These are phyloP conservation scores for Chrysopogon serrulatus DNA, from an alignment of 176 grass and related monocot species.

Conservation along the genomic window DNA sequence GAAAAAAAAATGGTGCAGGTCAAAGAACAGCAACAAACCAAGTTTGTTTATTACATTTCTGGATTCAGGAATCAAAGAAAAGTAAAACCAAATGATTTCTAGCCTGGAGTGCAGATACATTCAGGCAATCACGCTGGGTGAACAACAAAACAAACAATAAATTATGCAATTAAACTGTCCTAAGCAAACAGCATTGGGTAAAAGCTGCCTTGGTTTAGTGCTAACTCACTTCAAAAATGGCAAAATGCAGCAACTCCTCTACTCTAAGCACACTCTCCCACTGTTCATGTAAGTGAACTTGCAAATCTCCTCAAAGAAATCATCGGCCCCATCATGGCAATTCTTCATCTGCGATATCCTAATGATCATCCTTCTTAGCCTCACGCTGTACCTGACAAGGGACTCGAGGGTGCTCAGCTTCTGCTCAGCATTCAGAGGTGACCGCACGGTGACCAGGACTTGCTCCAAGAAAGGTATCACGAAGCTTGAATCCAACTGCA, in stretches of 20 bases:
- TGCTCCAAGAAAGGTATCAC: conserved; percentile 74
- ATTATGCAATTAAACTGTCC: background rate
- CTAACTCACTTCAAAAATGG: conserved; percentile 6
- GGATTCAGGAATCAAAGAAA: background rate
- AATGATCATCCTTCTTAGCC: conserved; percentile 66
- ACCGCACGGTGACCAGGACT: conserved; percentile 75
- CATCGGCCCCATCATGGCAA: conserved; percentile 71
- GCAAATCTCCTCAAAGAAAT: conserved; percentile 92
- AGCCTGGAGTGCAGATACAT: background rate
- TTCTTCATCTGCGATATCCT: conserved; percentile 96
- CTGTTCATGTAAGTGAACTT: conserved; percentile 62
- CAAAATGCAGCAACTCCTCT: background rate
- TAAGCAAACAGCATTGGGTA: background rate
- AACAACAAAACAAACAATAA: conserved; percentile 18
- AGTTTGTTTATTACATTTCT: conserved; percentile 17
- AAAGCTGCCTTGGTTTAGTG: background rate
- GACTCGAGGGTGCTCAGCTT: conserved; percentile 86
- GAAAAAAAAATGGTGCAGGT: background rate
- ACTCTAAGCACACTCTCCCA: conserved; percentile 61
- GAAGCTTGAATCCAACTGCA: conserved; percentile 82
- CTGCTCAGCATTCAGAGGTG: conserved; percentile 81
- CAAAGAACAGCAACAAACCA: background rate
- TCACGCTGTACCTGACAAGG: conserved; percentile 53
- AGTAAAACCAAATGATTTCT: background rate
- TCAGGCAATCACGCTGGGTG: background rate